phyloP scores from a whole-genome alignment of 1,284 basidiomycete genomes.

The Puccinia coronata region DNA sequence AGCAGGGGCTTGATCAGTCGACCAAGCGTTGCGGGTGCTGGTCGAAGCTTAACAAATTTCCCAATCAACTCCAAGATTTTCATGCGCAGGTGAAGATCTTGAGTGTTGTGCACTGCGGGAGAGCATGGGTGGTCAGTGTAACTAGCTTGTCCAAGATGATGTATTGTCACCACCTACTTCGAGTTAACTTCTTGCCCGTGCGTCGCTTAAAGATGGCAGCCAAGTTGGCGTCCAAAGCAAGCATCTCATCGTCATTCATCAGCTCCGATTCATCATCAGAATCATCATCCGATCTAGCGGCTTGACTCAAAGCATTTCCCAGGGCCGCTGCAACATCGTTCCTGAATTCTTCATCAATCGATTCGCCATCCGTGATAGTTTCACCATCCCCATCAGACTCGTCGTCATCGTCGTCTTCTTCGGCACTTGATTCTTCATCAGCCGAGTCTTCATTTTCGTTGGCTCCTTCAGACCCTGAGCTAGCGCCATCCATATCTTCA shows the following conservation, averaged over 20 bases:
- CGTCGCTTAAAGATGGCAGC: constrained; percentile 37
- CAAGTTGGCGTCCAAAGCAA: constrained; percentile 43
- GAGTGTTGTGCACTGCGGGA: constrained; percentile 23
- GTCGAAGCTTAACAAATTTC: constrained; percentile 39
- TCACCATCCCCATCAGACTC: background rate
- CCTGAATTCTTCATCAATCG: constrained; percentile 36
- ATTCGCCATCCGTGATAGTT: background rate
- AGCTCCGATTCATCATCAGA: constrained; percentile 26
- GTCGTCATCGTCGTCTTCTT: constrained; percentile 2
- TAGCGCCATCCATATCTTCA: background rate
- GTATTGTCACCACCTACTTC: constrained; percentile 33
- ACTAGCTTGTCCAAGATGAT: too few species aligned
- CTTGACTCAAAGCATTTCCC: constrained; percentile 35
- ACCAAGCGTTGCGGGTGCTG: constrained; percentile 2
- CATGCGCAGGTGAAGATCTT: constrained; percentile 40
- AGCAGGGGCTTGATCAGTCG: constrained; percentile 24
- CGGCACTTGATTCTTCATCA: background rate
- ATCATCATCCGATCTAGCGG: background rate
- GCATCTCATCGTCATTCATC: constrained; percentile 47
- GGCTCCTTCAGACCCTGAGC: background rate
- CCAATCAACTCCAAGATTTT: constrained; percentile 39
- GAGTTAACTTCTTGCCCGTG: constrained; percentile 11
- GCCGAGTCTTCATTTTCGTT: constrained; percentile 13
- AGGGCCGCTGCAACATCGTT: constrained; percentile 46
- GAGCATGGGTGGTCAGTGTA: too few species aligned